Evolutionary conservation across 495 filamentous ascomycete species (phyloP).

Genomic region (Tuber aestivum): DNA sequence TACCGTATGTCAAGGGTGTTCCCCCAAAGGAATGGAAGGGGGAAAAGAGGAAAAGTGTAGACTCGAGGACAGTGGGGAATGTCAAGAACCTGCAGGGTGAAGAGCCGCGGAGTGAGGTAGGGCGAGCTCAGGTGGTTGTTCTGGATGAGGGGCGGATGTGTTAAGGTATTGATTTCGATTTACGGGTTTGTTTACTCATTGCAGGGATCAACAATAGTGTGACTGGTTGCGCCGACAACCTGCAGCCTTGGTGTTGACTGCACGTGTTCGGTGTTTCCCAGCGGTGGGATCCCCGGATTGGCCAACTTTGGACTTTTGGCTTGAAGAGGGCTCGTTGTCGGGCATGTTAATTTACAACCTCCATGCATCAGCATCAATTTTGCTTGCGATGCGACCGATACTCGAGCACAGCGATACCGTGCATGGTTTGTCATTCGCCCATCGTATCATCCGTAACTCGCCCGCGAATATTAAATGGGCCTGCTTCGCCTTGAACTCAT

Average conservation of each 20-base stretch:
- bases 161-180: background rate
- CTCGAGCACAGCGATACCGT: too few species aligned
- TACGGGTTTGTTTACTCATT: background rate
- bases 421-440: background rate
- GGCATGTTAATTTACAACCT: background rate
- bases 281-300: background rate
- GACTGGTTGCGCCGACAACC: conserved; percentile 1
- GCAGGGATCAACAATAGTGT: background rate
- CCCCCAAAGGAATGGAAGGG: background rate
- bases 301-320: background rate
- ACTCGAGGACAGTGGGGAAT: background rate
- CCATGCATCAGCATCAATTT: background rate
- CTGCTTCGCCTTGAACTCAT: background rate
- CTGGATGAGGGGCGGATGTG: conserved; percentile 1
- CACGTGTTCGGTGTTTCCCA: background rate
- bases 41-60: background rate
- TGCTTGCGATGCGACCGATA: background rate
- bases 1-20: background rate
- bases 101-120: background rate
- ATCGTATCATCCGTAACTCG: background rate
- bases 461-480: background rate
- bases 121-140: background rate
- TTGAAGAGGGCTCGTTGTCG: background rate
- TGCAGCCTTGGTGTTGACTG: background rate
- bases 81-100: background rate